phyloP scores from a whole-genome alignment of 2,329 filamentous ascomycete species.

The Cladophialophora immunda region DNA sequence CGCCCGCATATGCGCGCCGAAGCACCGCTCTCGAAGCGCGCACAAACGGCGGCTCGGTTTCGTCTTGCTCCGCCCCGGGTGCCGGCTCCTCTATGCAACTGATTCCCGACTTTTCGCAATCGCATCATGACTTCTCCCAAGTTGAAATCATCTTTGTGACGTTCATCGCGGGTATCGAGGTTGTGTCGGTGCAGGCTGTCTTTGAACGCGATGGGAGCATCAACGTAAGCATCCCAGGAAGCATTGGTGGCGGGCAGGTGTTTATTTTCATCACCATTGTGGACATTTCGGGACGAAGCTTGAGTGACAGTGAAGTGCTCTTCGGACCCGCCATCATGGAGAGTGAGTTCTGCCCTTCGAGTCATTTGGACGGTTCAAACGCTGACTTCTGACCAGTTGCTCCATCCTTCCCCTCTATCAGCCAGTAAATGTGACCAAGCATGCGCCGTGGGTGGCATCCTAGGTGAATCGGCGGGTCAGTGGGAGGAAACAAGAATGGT shows the following conservation, averaged over 20 bases:
- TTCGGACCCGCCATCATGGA: conserved; percentile 42
- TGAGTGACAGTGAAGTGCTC: conserved; percentile 36
- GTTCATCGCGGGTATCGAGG: conserved; percentile 38
- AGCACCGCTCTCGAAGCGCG: conserved; percentile 15
- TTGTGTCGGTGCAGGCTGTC: conserved; percentile 31
- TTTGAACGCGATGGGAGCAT: conserved; percentile 24
- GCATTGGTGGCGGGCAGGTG: conserved; percentile 34
- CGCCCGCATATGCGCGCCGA: background rate
- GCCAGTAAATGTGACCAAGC: conserved; percentile 1
- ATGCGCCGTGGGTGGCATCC: background rate
- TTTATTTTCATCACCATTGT: conserved; percentile 40
- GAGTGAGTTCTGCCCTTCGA: conserved; percentile 27
- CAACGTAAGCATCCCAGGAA: conserved; percentile 31
- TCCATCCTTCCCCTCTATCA: conserved; percentile 25
- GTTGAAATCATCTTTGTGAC: conserved; percentile 35
- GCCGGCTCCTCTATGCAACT: conserved; percentile 35
- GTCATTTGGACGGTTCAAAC: background rate
- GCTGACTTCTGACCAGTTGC: conserved; percentile 23
- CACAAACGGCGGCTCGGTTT: conserved; percentile 2
- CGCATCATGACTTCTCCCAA: conserved; percentile 26
- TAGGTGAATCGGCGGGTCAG: background rate
- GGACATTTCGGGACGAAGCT: conserved; percentile 32
- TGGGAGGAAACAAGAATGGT: background rate
- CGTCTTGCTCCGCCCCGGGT: conserved; percentile 26
- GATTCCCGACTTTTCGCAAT: conserved; percentile 34